phyloP scores from a whole-genome alignment of 371 early-diverging fungal species.

The Mortierella sp. region DNA sequence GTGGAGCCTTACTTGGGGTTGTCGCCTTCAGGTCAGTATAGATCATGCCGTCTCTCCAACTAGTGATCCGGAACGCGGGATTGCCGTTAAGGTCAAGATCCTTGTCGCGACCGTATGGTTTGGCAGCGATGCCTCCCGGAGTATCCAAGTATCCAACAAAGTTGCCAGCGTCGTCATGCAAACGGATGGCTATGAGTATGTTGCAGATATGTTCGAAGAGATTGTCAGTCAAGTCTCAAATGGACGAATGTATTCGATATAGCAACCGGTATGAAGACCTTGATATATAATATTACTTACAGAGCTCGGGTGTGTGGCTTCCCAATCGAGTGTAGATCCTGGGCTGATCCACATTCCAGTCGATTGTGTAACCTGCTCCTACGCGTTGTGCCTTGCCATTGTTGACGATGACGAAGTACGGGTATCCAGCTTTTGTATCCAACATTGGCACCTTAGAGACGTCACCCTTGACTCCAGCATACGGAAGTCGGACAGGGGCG shows the following conservation, averaged over 20 bases:
- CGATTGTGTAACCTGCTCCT: conserved; percentile 22
- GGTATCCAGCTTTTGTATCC: conserved; percentile 34
- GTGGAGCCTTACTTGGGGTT: neutral
- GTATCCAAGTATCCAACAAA: conserved; percentile 28
- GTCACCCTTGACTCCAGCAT: conserved; percentile 65
- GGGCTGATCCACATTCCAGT: conserved; percentile 18
- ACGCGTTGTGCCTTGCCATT: too few relatives aligned
- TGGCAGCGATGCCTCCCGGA: conserved; percentile 7
- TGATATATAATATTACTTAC: too few relatives aligned
- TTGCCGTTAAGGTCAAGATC: conserved; percentile 17
- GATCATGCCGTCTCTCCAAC: conserved; percentile 19
- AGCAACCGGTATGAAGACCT: too few relatives aligned
- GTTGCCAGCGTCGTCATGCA: too few relatives aligned
- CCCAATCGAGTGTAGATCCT: conserved; percentile 29
- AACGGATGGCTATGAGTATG: conserved; percentile 1
- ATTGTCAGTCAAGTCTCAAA: too few relatives aligned
- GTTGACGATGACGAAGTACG: conserved; percentile 10
- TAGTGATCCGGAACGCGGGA: too few relatives aligned
- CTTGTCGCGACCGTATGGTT: conserved; percentile 14
- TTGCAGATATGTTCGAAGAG: too few relatives aligned
- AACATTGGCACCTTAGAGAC: conserved; percentile 62
- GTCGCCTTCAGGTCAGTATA: conserved; percentile 6
- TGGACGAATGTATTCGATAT: too few relatives aligned
- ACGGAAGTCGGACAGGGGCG: conserved; percentile 60
- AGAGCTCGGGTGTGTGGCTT: conserved; percentile 43